These are phyloP conservation scores for Colletotrichum caudatum DNA, from an alignment of 2,329 filamentous ascomycete species.

Conservation along the genomic window DNA sequence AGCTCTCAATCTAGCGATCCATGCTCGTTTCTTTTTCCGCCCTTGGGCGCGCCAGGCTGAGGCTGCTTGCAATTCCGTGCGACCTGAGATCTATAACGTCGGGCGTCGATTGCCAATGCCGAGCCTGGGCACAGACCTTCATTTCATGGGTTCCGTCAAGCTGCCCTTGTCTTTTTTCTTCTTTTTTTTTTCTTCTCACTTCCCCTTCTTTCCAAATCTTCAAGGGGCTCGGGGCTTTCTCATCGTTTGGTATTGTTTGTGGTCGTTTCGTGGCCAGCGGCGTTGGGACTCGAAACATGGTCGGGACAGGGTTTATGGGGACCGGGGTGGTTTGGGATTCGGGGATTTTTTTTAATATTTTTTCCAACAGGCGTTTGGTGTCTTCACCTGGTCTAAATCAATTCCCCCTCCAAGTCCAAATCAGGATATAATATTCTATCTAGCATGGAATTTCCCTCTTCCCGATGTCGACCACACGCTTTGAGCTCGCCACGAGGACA, in stretches of 20 bases:
- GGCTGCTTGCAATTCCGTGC: slow-evolving; percentile 19
- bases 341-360: neutral
- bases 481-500: slow-evolving; percentile 1
- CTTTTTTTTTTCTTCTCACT: neutral
- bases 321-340: slow-evolving; percentile 3
- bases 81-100: slow-evolving; percentile 33
- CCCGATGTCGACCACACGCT: neutral
- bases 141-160: neutral
- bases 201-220: slow-evolving; percentile 17
- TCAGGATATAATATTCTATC: slow-evolving; percentile 23
- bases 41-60: slow-evolving; percentile 24
- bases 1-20: slow-evolving; percentile 27
- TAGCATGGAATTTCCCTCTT: neutral
- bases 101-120: slow-evolving; percentile 9
- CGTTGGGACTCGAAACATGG: slow-evolving; percentile 22
- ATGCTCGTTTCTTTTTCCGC: slow-evolving; percentile 33
- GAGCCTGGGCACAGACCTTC: neutral
- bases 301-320: slow-evolving; percentile 8
- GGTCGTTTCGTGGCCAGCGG: slow-evolving; percentile 23
- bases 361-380: slow-evolving; percentile 29
- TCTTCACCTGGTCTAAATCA: slow-evolving; percentile 3
- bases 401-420: slow-evolving; percentile 1
- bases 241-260: slow-evolving; percentile 12
- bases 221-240: neutral
- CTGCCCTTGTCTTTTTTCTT: neutral